Evolutionary conservation across 306 rosid genomes (phyloP).

Genomic region (Oemleria cerasiformis): DNA sequence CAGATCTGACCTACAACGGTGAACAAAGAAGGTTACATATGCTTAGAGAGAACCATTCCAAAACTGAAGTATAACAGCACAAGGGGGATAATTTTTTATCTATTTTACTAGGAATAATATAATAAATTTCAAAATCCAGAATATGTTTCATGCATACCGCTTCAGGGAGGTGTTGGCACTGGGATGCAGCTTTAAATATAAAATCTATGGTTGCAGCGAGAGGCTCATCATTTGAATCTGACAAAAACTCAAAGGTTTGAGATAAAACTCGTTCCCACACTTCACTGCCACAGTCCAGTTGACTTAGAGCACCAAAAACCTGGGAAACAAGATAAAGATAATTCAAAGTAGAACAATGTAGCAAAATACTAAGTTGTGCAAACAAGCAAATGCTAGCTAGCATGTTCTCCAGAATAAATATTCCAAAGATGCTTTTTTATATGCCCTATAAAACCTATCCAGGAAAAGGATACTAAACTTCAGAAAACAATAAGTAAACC

Average conservation of each 20-base stretch:
- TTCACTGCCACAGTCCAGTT: conserved; percentile 91
- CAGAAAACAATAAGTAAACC: conserved; percentile 18
- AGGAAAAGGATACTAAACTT: conserved; percentile 1
- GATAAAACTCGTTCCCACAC: conserved; percentile 88
- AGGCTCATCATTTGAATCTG: conserved; percentile 84
- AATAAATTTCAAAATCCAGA: conserved; percentile 26
- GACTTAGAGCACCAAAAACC: conserved; percentile 91
- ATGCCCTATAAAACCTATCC: conserved; percentile 1
- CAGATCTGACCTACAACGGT: conserved; percentile 70
- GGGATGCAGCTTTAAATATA: conserved; percentile 90
- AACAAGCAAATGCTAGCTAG: background rate
- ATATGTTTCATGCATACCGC: conserved; percentile 63
- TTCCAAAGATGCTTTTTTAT: background rate
- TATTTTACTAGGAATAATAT: background rate
- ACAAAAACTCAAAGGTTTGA: conserved; percentile 78
- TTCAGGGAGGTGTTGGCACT: conserved; percentile 97
- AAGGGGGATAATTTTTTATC: background rate
- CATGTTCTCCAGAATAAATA: background rate
- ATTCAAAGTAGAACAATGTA: conserved; percentile 28
- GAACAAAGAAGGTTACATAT: conserved; percentile 32
- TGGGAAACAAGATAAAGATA: conserved; percentile 30
- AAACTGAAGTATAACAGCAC: conserved; percentile 11
- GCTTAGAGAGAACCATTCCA: conserved; percentile 15
- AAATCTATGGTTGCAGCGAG: conserved; percentile 79
- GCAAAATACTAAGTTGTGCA: conserved; percentile 6